These are phyloP conservation scores for Phialocephala sp. DNA, from an alignment of 2,329 filamentous ascomycete genomes.

Conservation along the genomic window DNA sequence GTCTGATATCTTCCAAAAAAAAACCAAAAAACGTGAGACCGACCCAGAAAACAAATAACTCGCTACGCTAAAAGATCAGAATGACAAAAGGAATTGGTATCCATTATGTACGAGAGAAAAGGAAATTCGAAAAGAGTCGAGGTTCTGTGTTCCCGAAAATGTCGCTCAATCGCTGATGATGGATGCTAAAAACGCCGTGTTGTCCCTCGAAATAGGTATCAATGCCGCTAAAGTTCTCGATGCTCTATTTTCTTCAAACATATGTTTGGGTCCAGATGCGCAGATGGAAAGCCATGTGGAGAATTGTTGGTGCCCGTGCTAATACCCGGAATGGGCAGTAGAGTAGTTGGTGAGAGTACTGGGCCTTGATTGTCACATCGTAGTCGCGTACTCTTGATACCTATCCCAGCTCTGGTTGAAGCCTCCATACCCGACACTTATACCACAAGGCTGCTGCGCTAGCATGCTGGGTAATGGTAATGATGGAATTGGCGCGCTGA, in stretches of 20 bases:
- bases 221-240: constrained; percentile 43
- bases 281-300: constrained; percentile 23
- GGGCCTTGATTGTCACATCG: constrained; percentile 75
- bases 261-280: constrained; percentile 21
- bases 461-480: constrained; percentile 88
- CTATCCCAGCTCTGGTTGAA: constrained; percentile 80
- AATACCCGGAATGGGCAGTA: constrained; percentile 56
- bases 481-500: constrained; percentile 74
- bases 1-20: constrained; percentile 50
- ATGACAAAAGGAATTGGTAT: constrained; percentile 46
- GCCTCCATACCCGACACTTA: constrained; percentile 74
- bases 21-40: constrained; percentile 37
- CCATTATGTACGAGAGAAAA: constrained; percentile 42
- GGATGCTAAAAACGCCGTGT: constrained; percentile 38
- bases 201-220: constrained; percentile 37
- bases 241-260: constrained; percentile 31
- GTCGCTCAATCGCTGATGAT: constrained; percentile 42
- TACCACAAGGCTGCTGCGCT: constrained; percentile 80
- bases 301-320: constrained; percentile 39
- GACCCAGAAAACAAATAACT: constrained; percentile 49
- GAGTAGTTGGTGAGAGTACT: constrained; percentile 49
- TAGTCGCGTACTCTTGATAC: constrained; percentile 83
- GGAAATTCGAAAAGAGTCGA: constrained; percentile 27
- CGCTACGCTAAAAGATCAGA: constrained; percentile 57
- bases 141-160: constrained; percentile 39